phyloP scores from a whole-genome alignment of 768 basidiomycete species.

The Boletus fagicola region DNA sequence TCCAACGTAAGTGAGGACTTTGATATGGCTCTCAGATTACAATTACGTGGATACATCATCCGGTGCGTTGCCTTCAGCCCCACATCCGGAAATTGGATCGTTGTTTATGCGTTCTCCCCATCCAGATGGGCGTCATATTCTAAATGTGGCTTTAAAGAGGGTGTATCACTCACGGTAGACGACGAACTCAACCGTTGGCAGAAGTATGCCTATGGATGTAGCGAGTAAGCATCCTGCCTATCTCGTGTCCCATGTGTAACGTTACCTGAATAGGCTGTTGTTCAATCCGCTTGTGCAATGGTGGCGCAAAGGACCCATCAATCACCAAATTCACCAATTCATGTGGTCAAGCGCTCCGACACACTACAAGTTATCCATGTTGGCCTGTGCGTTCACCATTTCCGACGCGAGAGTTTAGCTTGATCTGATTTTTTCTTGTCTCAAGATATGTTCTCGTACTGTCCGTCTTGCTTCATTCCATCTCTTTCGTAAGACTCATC shows the following conservation, averaged over 20 bases:
- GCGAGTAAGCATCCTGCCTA: constrained; percentile 44
- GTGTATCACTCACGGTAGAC: constrained; percentile 84
- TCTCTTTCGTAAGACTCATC: background rate
- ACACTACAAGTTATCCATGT: constrained; percentile 75
- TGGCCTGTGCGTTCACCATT: constrained; percentile 42
- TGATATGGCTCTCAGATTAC: constrained; percentile 61
- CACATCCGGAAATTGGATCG: background rate
- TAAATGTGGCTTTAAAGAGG: constrained; percentile 85
- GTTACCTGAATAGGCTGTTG: constrained; percentile 54
- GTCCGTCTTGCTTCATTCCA: constrained; percentile 30
- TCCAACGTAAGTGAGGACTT: constrained; percentile 68
- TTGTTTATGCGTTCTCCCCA: background rate
- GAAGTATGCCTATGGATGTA: constrained; percentile 74
- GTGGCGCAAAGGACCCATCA: constrained; percentile 81
- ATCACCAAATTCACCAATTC: constrained; percentile 72
- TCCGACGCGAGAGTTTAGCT: background rate
- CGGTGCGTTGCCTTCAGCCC: constrained; percentile 34
- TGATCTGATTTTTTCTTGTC: constrained; percentile 1
- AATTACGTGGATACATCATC: constrained; percentile 67
- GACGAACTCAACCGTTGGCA: constrained; percentile 94
- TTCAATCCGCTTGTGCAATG: constrained; percentile 82
- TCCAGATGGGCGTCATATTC: constrained; percentile 78
- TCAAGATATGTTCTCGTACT: constrained; percentile 52
- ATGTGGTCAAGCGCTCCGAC: constrained; percentile 74
- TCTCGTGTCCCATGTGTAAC: background rate